These are phyloP conservation scores for Westerdykella sp. DNA, from an alignment of 2,329 filamentous ascomycete species.

Conservation along the genomic window DNA sequence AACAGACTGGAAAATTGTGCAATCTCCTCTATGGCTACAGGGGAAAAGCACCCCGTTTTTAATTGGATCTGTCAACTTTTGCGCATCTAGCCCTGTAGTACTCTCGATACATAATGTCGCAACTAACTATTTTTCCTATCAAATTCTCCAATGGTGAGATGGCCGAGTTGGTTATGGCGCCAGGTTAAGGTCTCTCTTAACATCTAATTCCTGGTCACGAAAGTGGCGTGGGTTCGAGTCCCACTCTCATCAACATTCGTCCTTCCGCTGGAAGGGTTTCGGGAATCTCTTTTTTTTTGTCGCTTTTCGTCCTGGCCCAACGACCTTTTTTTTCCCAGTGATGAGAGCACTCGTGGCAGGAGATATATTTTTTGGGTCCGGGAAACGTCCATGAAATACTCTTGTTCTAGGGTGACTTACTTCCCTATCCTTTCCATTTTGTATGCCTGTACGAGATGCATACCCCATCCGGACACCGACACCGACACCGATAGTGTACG, in stretches of 20 bases:
- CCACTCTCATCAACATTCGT: conserved; percentile 37
- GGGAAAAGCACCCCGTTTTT: no score
- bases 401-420: no score
- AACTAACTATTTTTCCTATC: neutral
- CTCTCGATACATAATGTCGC: neutral
- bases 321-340: neutral
- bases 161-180: conserved; percentile 29
- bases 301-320: neutral
- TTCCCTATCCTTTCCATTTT: no score
- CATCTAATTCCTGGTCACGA: conserved; percentile 32
- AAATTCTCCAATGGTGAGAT: conserved; percentile 5
- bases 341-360: no score
- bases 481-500: no score
- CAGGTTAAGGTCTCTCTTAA: conserved; percentile 25
- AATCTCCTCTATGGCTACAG: neutral
- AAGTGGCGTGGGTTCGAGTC: conserved; percentile 39
- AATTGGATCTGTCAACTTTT: neutral
- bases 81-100: no score
- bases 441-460: no score
- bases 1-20: neutral
- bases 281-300: conserved; percentile 21
- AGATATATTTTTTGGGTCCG: no score
- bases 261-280: conserved; percentile 3
- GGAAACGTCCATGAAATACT: no score
- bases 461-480: no score